Evolutionary conservation across 257 asterid species (phyloP), one percentile per base, ranked within the genome.

Genomic region (Handroanthus guayacan): DNA sequence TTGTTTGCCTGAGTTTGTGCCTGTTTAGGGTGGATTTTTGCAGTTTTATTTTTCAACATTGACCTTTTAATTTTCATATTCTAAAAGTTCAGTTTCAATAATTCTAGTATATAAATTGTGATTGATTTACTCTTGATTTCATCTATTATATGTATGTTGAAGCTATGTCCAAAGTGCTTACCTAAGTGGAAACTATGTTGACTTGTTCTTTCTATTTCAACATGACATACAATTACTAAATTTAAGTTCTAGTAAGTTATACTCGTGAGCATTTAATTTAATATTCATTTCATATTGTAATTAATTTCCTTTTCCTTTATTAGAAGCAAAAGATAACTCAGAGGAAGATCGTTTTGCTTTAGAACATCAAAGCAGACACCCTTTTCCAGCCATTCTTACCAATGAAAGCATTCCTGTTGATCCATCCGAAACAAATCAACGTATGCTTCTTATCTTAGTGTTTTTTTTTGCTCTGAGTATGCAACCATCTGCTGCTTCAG

Each of bases 391-490:
- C 78, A 69, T 55, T 74, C 81, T 80, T 69, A 71, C 80, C 75
- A 65, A 72, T 39, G 76, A 78, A 57, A 81, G 38, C 55, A 67
- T 50, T 62, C 71, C 70, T 64, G 79, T 67, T 45, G 89, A 75
- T 58, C 79, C 83, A 57, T 62, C 80, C 74, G 82, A 80, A 80
- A 71, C 62, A 43, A 78, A 77, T 67, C 90, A 84, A 78, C 55
- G 97, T 89, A 86, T 37, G 88, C 73, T 83, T 73, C 75, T 81
- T 67, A 34, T 74, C 79, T 71, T 25, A 48, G 72, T 67, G 62
- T 50, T 75, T 71, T 75, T 60, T 60, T 73, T 50, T 77, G 60
- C 71, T 62, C 74, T 72, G 25, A 57, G 71, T n/a, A 18, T 55
- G 81, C 71, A 38, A 62, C 63, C 68, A 76, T 52, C 75, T 38